phyloP scores from a whole-genome alignment of 805 yeast genomes.

The Candida stauntonica region DNA sequence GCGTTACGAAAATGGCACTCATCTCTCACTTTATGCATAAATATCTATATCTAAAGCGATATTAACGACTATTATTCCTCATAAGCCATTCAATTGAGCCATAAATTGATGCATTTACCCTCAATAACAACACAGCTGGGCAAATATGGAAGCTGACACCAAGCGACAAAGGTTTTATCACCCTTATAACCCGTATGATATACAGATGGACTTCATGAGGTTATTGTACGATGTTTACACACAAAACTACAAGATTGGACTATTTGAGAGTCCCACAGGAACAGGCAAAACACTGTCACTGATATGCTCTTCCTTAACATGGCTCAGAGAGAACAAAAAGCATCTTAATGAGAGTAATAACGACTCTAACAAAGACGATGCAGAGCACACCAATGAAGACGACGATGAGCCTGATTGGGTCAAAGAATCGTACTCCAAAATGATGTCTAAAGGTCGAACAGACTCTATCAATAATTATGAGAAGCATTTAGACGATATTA shows the following conservation, averaged over 20 bases:
- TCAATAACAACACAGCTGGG: not conserved
- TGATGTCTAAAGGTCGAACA: slow-evolving; percentile 23
- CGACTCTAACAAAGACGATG: not conserved
- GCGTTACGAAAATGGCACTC: no score
- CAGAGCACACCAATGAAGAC: slow-evolving; percentile 29
- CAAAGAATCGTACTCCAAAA: slow-evolving; percentile 34
- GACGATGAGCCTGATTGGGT: slow-evolving; percentile 75
- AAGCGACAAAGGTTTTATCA: slow-evolving; percentile 45
- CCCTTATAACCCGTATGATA: slow-evolving; percentile 77
- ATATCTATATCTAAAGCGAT: no score
- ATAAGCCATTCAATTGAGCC: no score
- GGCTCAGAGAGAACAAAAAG: slow-evolving; percentile 54
- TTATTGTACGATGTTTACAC: slow-evolving; percentile 62
- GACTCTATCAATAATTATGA: slow-evolving; percentile 33
- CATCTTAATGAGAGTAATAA: no score
- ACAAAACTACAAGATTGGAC: slow-evolving; percentile 57
- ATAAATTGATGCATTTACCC: not conserved
- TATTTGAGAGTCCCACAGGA: slow-evolving; percentile 93
- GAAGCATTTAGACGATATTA: slow-evolving; percentile 28
- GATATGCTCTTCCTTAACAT: slow-evolving; percentile 79
- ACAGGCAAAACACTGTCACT: slow-evolving; percentile 88
- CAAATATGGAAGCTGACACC: slow-evolving; percentile 10
- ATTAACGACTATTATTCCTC: no score
- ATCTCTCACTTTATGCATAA: no score
- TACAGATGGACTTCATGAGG: slow-evolving; percentile 74